Percentiles rank a stretch among this genome's conserved stretches.
These are phyloP conservation scores for Periconia sp. DNA, from an alignment of 2,329 filamentous ascomycete species.

Conservation along the genomic window DNA sequence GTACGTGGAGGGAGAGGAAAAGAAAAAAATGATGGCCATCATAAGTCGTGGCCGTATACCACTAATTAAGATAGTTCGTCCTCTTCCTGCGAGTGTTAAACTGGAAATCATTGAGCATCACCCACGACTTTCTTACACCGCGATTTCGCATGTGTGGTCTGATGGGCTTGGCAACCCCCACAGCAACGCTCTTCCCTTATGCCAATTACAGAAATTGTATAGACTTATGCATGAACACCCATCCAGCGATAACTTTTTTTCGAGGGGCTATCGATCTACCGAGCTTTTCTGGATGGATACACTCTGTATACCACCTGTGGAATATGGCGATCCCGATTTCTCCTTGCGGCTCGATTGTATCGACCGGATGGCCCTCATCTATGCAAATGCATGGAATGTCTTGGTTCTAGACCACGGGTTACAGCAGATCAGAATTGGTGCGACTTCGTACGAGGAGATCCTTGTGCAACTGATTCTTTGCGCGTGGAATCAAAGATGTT, in stretches of 20 bases:
- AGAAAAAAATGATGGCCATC: too few species aligned
- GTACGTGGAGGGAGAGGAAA: too few species aligned
- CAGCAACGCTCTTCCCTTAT: constrained; percentile 10
- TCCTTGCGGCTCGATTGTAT: constrained; percentile 6
- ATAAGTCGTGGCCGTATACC: too few species aligned
- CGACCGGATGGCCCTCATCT: constrained; percentile 15
- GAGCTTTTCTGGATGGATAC: constrained; percentile 20
- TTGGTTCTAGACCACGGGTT: not conserved
- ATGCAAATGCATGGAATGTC: constrained; percentile 1
- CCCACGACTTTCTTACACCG: constrained; percentile 5
- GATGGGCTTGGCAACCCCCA: constrained; percentile 13
- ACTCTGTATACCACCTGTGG: constrained; percentile 15
- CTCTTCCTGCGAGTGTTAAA: too few species aligned
- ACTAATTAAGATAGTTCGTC: too few species aligned
- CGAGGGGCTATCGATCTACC: not conserved
- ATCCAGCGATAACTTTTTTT: not conserved
- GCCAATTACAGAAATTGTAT: constrained; percentile 6
- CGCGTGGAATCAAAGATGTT: not conserved
- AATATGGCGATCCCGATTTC: not conserved
- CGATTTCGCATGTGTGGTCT: constrained; percentile 14
- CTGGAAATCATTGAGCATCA: too few species aligned
- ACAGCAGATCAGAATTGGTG: not conserved
- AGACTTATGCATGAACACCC: not conserved
- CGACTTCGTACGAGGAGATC: too few species aligned
- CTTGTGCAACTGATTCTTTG: not conserved